These are phyloP conservation scores for Kurtzmaniella cleridarum DNA, from an alignment of 805 yeast species.

Conservation along the genomic window DNA sequence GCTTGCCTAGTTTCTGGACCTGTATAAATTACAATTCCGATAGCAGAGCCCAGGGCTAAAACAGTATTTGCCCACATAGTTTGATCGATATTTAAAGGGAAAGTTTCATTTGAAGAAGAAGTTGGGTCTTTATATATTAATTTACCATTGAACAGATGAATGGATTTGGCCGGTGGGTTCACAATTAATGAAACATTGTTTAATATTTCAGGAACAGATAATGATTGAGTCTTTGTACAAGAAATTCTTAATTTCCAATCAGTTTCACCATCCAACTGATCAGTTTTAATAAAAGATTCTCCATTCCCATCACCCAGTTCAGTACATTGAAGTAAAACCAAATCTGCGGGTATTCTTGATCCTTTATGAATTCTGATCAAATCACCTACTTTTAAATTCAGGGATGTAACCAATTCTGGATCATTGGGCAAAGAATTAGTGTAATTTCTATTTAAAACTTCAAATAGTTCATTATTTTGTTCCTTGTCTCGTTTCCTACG, in stretches of 20 bases:
- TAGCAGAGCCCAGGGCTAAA: constrained; percentile 85
- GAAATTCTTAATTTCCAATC: constrained; percentile 96
- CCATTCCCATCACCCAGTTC: constrained; percentile 57
- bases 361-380: constrained; percentile 74
- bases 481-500: constrained; percentile 87
- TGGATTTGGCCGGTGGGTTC: constrained; percentile 78
- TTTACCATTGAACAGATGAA: constrained; percentile 77
- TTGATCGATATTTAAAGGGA: constrained; percentile 78
- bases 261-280: constrained; percentile 97
- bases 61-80: constrained; percentile 99
- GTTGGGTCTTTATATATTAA: constrained; percentile 37
- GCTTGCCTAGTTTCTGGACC: constrained; percentile 94
- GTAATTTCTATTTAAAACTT: constrained; percentile 43
- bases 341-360: constrained; percentile 89
- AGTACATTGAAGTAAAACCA: constrained; percentile 76
- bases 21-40: constrained; percentile 85
- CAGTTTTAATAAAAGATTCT: constrained; percentile 92
- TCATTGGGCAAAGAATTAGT: constrained; percentile 16
- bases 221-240: constrained; percentile 61
- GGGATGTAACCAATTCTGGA: constrained; percentile 37
- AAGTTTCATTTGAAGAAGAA: constrained; percentile 34
- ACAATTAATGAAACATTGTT: constrained; percentile 54
- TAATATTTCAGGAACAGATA: constrained; percentile 46
- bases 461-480: constrained; percentile 78
- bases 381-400: constrained; percentile 79